These are phyloP conservation scores for Volvox reticuliferus DNA, from an alignment of 139 green algal species.

Conservation along the genomic window DNA sequence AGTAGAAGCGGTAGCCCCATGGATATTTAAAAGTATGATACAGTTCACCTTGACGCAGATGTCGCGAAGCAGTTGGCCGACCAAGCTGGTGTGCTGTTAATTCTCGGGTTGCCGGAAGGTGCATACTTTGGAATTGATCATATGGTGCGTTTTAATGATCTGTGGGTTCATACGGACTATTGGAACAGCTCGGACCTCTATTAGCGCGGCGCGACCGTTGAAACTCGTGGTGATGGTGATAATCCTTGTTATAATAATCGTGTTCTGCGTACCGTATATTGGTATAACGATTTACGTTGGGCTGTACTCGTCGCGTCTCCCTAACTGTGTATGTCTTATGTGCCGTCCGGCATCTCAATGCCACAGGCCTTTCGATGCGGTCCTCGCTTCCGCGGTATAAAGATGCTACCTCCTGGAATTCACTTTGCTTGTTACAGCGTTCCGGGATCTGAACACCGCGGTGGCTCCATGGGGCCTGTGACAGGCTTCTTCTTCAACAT, in stretches of 20 bases:
- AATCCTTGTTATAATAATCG: neutral
- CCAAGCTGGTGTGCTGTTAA: constrained; percentile 76
- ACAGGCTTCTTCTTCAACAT: constrained; percentile 70
- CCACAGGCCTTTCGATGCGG: constrained; percentile 78
- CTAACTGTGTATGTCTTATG: too few species aligned
- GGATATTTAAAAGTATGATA: too few species aligned
- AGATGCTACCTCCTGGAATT: constrained; percentile 91
- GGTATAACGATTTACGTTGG: neutral
- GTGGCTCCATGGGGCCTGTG: constrained; percentile 59
- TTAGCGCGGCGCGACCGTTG: neutral
- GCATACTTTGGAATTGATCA: constrained; percentile 86
- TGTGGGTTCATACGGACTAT: neutral
- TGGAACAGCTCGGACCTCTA: neutral
- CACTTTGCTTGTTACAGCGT: constrained; percentile 85
- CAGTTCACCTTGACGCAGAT: constrained; percentile 74
- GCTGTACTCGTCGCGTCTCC: too few species aligned
- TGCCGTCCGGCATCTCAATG: neutral
- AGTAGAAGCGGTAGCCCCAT: too few species aligned
- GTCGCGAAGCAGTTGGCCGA: constrained; percentile 68
- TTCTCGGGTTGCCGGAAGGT: constrained; percentile 82
- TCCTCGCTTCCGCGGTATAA: constrained; percentile 88
- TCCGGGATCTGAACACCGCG: neutral
- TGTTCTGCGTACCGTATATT: neutral
- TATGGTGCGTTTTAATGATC: constrained; percentile 63
- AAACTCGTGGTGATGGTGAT: neutral